A percentile compares a stretch with the other conserved stretches of the same genome.
phyloP scores from a whole-genome alignment of 805 yeast genomes.

The Saccharomycopsis sp. region DNA sequence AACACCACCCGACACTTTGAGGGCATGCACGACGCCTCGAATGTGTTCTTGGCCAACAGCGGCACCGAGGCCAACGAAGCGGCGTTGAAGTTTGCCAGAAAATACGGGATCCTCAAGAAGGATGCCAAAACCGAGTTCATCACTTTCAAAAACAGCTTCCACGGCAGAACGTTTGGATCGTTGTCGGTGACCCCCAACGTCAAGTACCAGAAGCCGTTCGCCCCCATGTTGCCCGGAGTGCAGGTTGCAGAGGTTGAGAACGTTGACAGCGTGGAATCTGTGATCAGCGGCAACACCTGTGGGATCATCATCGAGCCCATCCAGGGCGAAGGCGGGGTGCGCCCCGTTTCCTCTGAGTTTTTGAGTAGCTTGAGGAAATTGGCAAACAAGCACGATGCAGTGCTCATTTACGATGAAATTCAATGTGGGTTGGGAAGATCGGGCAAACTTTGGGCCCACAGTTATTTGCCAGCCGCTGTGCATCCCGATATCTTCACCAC shows the following conservation, averaged over 20 bases:
- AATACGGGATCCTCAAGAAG: constrained; percentile 53
- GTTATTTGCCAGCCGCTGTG: constrained; percentile 60
- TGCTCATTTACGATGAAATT: constrained; percentile 88
- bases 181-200: constrained; percentile 86
- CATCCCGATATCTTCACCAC: constrained; percentile 91
- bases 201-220: constrained; percentile 86
- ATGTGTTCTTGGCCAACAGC: constrained; percentile 62
- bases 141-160: constrained; percentile 85
- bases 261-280: constrained; percentile 45
- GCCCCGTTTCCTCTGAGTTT: constrained; percentile 55
- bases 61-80: constrained; percentile 81
- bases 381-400: constrained; percentile 60
- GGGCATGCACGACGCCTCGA: constrained; percentile 73
- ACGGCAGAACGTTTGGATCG: constrained; percentile 93
- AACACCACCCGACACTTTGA: constrained; percentile 59
- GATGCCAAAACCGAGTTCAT: constrained; percentile 64
- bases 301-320: constrained; percentile 95
- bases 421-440: constrained; percentile 95
- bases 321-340: constrained; percentile 97
- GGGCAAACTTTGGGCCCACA: constrained; percentile 91
- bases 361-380: constrained; percentile 54
- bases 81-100: constrained; percentile 71
- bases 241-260: constrained; percentile 55
- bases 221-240: constrained; percentile 88
- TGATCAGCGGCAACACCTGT: constrained; percentile 41